Base-by-base conservation (phyloP, 352 stramenopile species). In the Pythium utonaiense region DNA sequence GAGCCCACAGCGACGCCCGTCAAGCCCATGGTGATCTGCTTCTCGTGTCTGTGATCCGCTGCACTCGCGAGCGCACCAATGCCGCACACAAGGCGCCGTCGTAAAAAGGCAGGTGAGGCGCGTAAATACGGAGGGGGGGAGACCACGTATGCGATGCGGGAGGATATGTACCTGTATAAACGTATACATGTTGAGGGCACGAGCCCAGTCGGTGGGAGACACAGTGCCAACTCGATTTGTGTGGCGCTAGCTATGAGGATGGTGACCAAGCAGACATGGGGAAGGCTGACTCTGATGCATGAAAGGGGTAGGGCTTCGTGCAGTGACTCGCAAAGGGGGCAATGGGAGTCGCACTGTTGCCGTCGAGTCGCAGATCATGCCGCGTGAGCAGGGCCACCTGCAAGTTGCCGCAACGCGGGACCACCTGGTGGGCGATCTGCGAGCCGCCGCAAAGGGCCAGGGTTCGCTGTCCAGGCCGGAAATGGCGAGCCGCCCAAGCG, bases 1-100 rank as follows among this genome's bases (percentile, higher is more conserved):
- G 82, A 78, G 70, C 84, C 84, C 56, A 86, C 66, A 41, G 77
- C 64, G 57, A 84, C 74, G 53, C 84, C 84, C 42, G 77, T 79
- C 60, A 93, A 75, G 58, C 80, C 80, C 84, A 93, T 93, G 44
- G 28, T 71, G 33, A 25, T 64, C 40, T 42, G 41, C 27, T 61
- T 34, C 28, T 68, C 31, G 30, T 53, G 30, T 21, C 42, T 54
- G n/a, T 56, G 36, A 28, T 53, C 63, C 40, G 50, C 45, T 67
- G 21, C 12, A 53, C 21, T 31, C 34, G 19, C 21, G 24, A 55
- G 42, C 47, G 40, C 57, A 57, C 47, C 33, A 53, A 53, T 58
- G 38, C 50, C 59, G 40, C 59, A 64, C 48, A 57, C 17, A 21
- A 7, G 8, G 6, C 38, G 3, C 3, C 10, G 0, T n/a, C 53